A percentile compares a stretch with the other conserved stretches of the same genome.
phyloP scores from a whole-genome alignment of 306 rosid species.

The Pyrus betulifolia region DNA sequence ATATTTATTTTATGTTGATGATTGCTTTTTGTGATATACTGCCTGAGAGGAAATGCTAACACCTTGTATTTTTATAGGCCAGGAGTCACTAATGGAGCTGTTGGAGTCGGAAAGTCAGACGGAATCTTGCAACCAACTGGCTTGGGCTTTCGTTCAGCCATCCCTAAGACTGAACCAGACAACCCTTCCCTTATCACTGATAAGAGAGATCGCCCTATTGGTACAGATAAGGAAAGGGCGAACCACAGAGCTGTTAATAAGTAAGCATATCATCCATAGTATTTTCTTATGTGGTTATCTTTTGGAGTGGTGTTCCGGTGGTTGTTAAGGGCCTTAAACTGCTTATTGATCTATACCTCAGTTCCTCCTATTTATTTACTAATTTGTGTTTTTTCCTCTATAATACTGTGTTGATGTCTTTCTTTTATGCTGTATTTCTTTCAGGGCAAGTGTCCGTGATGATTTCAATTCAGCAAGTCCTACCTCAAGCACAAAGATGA shows the following conservation, averaged over 20 bases:
- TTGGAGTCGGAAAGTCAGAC: constrained; percentile 74
- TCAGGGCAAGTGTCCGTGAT: constrained; percentile 74
- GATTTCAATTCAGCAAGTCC: constrained; percentile 82
- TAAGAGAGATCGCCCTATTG: constrained; percentile 71
- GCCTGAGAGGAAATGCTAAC: constrained; percentile 16
- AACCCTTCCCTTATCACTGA: constrained; percentile 56
- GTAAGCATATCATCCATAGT: constrained; percentile 38
- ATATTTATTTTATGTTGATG: background rate
- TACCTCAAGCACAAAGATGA: constrained; percentile 59
- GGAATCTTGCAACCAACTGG: constrained; percentile 66
- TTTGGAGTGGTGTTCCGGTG: background rate
- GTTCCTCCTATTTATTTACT: background rate
- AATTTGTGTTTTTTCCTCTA: constrained; percentile 8
- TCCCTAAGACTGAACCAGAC: constrained; percentile 73
- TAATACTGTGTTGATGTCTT: constrained; percentile 11
- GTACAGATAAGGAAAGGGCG: constrained; percentile 77
- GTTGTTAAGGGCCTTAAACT: background rate
- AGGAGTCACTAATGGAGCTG: constrained; percentile 66
- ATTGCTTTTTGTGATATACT: background rate
- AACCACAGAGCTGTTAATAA: constrained; percentile 75
- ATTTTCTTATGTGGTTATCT: constrained; percentile 9
- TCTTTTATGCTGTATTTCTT: constrained; percentile 17
- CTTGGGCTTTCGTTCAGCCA: constrained; percentile 70
- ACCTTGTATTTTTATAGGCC: constrained; percentile 42
- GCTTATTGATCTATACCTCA: constrained; percentile 7